Conservation (phyloP, 192 early-diverging fungal species). For the Linnemannia schmuckeri region DNA sequence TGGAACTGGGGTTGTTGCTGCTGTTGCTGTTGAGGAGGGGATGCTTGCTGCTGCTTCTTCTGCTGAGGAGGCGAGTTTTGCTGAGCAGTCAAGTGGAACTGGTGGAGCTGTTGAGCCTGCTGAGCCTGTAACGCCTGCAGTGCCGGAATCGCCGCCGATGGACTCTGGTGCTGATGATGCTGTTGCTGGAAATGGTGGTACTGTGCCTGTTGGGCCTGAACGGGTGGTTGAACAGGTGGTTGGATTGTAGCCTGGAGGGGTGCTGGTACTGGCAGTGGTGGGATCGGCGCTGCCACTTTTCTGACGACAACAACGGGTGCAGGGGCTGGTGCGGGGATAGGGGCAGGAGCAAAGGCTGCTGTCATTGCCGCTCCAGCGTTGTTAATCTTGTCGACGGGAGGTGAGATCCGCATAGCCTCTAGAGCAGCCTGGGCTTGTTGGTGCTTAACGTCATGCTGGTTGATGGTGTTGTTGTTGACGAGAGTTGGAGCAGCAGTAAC, state of each 20-base stretch:
- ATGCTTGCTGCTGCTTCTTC: neutral
- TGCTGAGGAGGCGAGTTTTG: neutral
- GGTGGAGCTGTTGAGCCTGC: neutral
- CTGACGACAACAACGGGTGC: neutral
- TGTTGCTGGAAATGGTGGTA: conserved; percentile 14
- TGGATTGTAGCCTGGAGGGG: neutral
- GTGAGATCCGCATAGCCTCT: neutral
- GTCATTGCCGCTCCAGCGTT: neutral
- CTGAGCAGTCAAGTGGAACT: conserved; percentile 4
- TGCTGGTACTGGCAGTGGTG: neutral
- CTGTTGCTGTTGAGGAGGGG: conserved; percentile 4
- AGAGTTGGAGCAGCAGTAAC: neutral
- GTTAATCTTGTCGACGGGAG: neutral
- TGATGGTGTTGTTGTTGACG: neutral
- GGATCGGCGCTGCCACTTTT: neutral
- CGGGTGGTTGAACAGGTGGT: neutral
- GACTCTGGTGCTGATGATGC: neutral
- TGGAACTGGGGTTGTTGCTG: conserved; percentile 9
- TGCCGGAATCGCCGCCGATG: neutral
- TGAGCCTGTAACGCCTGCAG: neutral
- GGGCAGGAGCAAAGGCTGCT: neutral
- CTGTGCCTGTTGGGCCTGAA: conserved; percentile 6
- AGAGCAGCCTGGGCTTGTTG: neutral
- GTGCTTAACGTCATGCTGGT: neutral
- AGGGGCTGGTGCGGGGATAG: neutral